These are phyloP conservation scores for Collybiopsis confluens DNA, from an alignment of 768 basidiomycete species.

Conservation along the genomic window DNA sequence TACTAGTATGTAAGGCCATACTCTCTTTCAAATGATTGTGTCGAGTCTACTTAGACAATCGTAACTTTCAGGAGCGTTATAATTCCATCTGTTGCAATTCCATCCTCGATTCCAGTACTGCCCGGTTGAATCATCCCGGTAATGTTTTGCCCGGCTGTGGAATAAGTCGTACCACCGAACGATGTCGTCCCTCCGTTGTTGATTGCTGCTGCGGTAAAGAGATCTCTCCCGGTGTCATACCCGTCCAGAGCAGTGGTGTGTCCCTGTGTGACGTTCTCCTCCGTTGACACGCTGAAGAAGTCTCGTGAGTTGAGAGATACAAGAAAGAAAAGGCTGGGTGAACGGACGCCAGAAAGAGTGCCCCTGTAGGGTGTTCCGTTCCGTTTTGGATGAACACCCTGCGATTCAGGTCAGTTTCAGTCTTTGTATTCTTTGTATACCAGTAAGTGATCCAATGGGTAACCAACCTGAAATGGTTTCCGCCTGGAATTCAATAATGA, in stretches of 20 bases:
- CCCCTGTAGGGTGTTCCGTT: slow-evolving; percentile 36
- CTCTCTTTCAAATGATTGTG: neutral
- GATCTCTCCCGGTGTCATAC: slow-evolving; percentile 37
- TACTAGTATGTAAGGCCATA: neutral
- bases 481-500: slow-evolving; percentile 19
- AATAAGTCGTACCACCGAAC: slow-evolving; percentile 29
- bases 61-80: slow-evolving; percentile 39
- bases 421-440: neutral
- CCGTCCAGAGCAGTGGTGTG: slow-evolving; percentile 53
- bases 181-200: slow-evolving; percentile 14
- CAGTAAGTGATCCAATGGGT: too few species aligned
- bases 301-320: slow-evolving; percentile 35
- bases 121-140: slow-evolving; percentile 38
- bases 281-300: neutral
- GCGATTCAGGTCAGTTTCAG: too few species aligned
- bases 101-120: slow-evolving; percentile 37
- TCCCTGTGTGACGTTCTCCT: slow-evolving; percentile 26
- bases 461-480: slow-evolving; percentile 61
- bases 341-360: slow-evolving; percentile 58
- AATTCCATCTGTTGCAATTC: slow-evolving; percentile 40
- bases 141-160: slow-evolving; percentile 28
- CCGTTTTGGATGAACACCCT: slow-evolving; percentile 32
- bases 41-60: slow-evolving; percentile 19
- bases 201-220: neutral
- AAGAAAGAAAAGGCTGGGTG: slow-evolving; percentile 36